These are phyloP conservation scores for Mycena galericulata DNA, from an alignment of 768 basidiomycete species.

Conservation along the genomic window DNA sequence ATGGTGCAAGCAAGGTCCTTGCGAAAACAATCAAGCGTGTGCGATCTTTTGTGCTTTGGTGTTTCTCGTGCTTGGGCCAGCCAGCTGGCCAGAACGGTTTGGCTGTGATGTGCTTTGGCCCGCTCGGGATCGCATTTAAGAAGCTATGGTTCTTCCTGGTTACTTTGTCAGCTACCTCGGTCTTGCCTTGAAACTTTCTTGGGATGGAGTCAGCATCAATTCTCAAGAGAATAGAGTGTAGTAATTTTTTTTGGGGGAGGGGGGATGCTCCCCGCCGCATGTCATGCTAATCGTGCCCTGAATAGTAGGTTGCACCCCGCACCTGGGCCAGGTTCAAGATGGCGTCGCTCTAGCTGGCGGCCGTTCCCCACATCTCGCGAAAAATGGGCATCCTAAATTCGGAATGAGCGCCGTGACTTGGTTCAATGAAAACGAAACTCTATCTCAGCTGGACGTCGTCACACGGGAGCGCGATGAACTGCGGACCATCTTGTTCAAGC, in stretches of 20 bases:
- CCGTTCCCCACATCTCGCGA: no score
- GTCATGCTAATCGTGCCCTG: no score
- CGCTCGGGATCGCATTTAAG: background rate
- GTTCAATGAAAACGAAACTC: background rate
- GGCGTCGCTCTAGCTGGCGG: no score
- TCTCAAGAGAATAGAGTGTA: background rate
- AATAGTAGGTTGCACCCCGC: no score
- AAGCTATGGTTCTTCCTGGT: background rate
- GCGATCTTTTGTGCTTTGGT: constrained; percentile 16
- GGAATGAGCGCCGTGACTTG: no score
- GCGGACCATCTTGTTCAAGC: background rate
- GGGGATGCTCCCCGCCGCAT: no score
- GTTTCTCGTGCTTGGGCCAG: constrained; percentile 5
- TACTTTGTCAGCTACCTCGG: background rate
- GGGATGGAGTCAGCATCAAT: background rate
- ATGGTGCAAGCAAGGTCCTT: no score
- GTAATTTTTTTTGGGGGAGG: no score
- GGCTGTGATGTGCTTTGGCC: background rate
- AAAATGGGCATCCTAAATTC: no score
- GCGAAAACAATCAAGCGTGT: background rate
- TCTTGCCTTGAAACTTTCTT: background rate
- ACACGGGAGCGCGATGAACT: constrained; percentile 5
- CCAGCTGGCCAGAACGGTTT: constrained; percentile 9
- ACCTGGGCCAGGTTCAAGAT: no score
- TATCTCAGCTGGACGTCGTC: background rate